Evolutionary conservation across 768 basidiomycete genomes (phyloP).

Genomic region (Trametes cubensis): DNA sequence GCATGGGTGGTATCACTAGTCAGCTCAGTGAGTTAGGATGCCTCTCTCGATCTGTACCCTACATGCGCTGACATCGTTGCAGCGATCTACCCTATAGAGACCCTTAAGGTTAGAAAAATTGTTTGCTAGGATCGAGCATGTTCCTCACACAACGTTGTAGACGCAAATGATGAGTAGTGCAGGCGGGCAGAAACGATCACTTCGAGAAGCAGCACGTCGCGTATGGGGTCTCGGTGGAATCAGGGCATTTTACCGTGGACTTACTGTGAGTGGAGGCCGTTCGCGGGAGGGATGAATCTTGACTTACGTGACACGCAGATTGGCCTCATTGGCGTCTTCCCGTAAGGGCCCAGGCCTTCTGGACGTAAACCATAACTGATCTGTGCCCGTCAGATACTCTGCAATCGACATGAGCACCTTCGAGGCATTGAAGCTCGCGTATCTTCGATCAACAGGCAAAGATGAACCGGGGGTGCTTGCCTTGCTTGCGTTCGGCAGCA

Average conservation of each 20-base stretch:
- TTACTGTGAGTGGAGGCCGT: constrained; percentile 62
- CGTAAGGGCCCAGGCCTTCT: constrained; percentile 50
- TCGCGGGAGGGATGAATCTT: constrained; percentile 18
- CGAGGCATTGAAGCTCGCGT: constrained; percentile 91
- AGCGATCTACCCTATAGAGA: constrained; percentile 98
- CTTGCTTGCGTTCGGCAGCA: constrained; percentile 85
- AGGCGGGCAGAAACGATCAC: constrained; percentile 55
- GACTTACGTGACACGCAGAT: constrained; percentile 54
- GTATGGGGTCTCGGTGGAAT: constrained; percentile 82
- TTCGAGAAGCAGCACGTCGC: constrained; percentile 64
- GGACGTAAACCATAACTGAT: constrained; percentile 2
- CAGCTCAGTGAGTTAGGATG: constrained; percentile 71
- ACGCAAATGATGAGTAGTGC: constrained; percentile 98
- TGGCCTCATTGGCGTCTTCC: constrained; percentile 95
- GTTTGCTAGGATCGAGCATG: too few species aligned
- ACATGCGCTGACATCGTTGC: constrained; percentile 15
- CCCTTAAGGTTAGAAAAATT: constrained; percentile 67
- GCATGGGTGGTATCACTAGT: constrained; percentile 92
- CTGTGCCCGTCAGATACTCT: constrained; percentile 58
- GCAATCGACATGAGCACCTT: constrained; percentile 99
- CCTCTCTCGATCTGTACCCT: constrained; percentile 4
- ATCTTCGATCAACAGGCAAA: constrained; percentile 81
- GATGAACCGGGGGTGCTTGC: constrained; percentile 91
- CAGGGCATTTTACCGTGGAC: constrained; percentile 87
- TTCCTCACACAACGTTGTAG: constrained; percentile 33